Evolutionary conservation across 768 basidiomycete species (phyloP).

Genomic region (Boletus bicolor): DNA sequence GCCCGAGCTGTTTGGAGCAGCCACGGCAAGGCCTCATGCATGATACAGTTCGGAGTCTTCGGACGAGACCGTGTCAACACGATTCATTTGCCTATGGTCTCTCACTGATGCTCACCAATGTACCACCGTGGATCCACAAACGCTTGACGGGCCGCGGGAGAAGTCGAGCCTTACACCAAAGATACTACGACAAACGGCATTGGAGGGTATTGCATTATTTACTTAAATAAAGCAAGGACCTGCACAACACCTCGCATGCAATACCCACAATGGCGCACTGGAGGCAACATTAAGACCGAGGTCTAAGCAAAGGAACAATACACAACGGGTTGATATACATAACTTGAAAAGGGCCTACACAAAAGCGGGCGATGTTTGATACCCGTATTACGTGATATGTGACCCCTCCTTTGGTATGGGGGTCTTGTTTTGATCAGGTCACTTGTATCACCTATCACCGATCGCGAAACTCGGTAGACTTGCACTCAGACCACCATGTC

Average conservation of each 20-base stretch:
- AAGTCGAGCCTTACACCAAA: background rate
- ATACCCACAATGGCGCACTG: background rate
- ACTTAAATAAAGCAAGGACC: background rate
- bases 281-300: background rate
- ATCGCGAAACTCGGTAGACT: constrained; percentile 8
- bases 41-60: no score
- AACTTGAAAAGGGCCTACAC: background rate
- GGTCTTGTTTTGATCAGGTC: constrained; percentile 19
- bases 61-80: background rate
- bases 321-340: no score
- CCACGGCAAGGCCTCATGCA: background rate
- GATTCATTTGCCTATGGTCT: background rate
- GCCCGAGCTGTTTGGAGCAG: background rate
- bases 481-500: constrained; percentile 46
- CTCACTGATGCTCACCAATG: background rate
- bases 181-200: background rate
- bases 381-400: constrained; percentile 10
- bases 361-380: constrained; percentile 2
- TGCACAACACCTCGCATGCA: background rate
- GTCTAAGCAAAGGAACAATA: no score
- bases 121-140: background rate
- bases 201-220: background rate
- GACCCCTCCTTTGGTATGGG: constrained; percentile 1
- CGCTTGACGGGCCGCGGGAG: constrained; percentile 3
- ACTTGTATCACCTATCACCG: constrained; percentile 10